Evolutionary conservation across 2,329 filamentous ascomycete species (phyloP).

Genomic region (Ramularia collo-cygni): DNA sequence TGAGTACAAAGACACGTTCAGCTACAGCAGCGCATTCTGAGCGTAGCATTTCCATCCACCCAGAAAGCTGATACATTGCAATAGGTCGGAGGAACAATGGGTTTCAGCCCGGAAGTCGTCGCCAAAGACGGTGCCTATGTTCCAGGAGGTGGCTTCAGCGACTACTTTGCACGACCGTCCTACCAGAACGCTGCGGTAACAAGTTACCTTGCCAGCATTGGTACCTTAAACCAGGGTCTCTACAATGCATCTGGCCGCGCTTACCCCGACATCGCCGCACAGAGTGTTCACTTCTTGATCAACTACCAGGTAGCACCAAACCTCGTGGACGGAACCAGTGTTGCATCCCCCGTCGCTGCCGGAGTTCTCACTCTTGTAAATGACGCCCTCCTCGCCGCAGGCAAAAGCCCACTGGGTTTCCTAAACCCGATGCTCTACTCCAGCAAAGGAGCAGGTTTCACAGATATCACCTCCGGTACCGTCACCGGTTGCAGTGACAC

Average conservation of each 20-base stretch:
- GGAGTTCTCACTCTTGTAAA: constrained; percentile 57
- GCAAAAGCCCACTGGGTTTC: constrained; percentile 49
- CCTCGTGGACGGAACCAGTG: constrained; percentile 1
- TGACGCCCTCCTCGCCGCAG: constrained; percentile 49
- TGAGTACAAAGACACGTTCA: constrained; percentile 12
- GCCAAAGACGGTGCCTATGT: constrained; percentile 37
- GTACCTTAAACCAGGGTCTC: constrained; percentile 31
- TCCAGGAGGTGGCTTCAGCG: constrained; percentile 32
- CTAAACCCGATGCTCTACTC: constrained; percentile 55
- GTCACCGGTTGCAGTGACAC: constrained; percentile 21
- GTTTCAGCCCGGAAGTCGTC: constrained; percentile 35
- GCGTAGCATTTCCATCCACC: constrained; percentile 41
- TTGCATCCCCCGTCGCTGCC: constrained; percentile 25
- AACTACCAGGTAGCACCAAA: constrained; percentile 1
- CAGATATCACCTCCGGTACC: constrained; percentile 39
- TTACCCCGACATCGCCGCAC: constrained; percentile 33
- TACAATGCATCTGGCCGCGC: constrained; percentile 37
- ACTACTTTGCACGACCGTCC: constrained; percentile 34
- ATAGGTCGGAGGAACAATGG: constrained; percentile 35
- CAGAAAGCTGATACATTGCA: too few species aligned
- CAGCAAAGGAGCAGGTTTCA: constrained; percentile 41
- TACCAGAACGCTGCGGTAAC: constrained; percentile 29
- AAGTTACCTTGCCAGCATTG: constrained; percentile 33
- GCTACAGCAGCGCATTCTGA: constrained; percentile 16
- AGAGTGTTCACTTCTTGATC: constrained; percentile 1